Conservation (phyloP, 441 rosid genomes). For the Pelargonium cotyledonis region DNA sequence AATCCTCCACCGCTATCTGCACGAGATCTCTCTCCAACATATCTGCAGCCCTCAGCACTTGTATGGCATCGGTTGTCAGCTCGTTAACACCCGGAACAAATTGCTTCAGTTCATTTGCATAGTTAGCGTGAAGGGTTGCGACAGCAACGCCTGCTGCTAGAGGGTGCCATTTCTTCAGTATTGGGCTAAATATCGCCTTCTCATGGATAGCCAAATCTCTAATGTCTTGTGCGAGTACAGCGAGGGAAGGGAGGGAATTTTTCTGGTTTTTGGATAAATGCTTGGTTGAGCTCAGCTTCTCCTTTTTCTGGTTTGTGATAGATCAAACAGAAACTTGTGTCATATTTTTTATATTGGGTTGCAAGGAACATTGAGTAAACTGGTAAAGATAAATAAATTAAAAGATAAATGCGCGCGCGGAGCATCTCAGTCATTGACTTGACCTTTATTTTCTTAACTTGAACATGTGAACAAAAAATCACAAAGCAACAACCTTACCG, state of each 20-base stretch:
- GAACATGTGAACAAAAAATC: too few relatives aligned
- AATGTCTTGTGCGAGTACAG: constrained; percentile 55
- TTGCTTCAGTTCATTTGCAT: constrained; percentile 45
- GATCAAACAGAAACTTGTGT: constrained; percentile 16
- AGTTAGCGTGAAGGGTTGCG: constrained; percentile 66
- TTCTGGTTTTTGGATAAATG: constrained; percentile 30
- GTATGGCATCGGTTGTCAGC: constrained; percentile 57
- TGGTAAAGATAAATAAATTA: too few relatives aligned
- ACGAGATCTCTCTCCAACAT: constrained; percentile 68
- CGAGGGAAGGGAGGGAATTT: constrained; percentile 48
- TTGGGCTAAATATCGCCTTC: constrained; percentile 58
- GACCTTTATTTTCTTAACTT: too few relatives aligned
- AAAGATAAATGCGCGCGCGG: too few relatives aligned
- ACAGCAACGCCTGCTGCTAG: constrained; percentile 70
- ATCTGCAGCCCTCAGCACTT: constrained; percentile 60
- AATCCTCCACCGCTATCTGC: constrained; percentile 66
- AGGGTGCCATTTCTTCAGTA: constrained; percentile 64
- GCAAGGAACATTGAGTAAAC: too few relatives aligned
- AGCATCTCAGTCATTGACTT: too few relatives aligned
- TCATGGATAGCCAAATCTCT: constrained; percentile 52
- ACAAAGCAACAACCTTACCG: too few relatives aligned
- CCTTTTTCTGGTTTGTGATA: constrained; percentile 43
- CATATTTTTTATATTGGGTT: constrained; percentile 1
- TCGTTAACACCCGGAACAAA: constrained; percentile 46
- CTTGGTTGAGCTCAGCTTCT: constrained; percentile 39